Evolutionary conservation across 306 rosid species (phyloP).

Genomic region (Oxytropis ochrocephala): DNA sequence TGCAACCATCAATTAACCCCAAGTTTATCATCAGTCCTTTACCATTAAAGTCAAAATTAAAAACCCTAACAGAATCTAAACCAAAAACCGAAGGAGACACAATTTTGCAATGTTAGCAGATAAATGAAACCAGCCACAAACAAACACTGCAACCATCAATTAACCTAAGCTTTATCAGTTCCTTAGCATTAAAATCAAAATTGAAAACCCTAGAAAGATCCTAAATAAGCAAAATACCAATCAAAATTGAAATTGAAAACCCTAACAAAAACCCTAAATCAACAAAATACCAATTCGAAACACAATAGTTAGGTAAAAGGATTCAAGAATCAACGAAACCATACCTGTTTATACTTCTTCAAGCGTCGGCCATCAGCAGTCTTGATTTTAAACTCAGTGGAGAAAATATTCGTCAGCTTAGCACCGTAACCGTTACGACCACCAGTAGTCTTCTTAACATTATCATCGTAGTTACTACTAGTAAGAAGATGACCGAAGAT

Average conservation of each 20-base stretch:
- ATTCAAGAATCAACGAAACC: neutral
- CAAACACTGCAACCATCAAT: too few species aligned
- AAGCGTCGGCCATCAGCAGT: conserved; percentile 82
- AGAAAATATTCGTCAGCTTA: conserved; percentile 87
- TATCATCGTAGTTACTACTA: conserved; percentile 85
- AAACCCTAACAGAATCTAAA: too few species aligned
- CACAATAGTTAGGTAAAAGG: too few species aligned
- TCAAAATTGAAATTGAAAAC: neutral
- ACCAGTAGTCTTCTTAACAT: conserved; percentile 83
- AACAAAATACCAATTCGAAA: neutral
- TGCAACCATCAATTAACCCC: too few species aligned
- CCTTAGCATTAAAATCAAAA: neutral
- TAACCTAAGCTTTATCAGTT: too few species aligned
- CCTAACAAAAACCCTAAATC: neutral
- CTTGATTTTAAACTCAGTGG: conserved; percentile 78
- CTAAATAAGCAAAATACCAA: neutral
- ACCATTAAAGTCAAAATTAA: too few species aligned
- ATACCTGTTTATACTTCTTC: conserved; percentile 93
- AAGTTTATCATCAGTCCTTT: too few species aligned
- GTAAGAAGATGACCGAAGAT: conserved; percentile 85
- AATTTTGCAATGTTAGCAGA: too few species aligned
- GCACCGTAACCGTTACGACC: conserved; percentile 95
- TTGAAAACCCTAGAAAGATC: neutral
- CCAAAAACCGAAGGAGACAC: too few species aligned
- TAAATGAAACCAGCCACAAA: too few species aligned